Evolutionary conservation across 176 grass and related monocot genomes (phyloP).

Genomic region (Carex cristatella): DNA sequence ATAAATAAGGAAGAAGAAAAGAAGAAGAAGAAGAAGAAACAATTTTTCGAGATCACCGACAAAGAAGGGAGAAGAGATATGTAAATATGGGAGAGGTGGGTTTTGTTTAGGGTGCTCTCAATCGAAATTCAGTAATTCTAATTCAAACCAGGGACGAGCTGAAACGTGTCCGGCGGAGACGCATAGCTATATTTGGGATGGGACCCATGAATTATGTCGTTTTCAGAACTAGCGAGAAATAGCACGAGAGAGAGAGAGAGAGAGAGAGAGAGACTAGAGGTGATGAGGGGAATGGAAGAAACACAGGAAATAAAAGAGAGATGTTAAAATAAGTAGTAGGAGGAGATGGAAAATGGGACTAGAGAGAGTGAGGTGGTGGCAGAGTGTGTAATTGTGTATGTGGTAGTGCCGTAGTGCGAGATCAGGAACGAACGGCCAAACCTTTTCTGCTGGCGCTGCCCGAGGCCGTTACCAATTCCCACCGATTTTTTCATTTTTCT

Average conservation of each 20-base stretch:
- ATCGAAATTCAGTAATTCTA: neutral
- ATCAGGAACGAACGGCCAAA: slow-evolving; percentile 54
- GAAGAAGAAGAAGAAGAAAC: neutral
- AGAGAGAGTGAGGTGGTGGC: slow-evolving; percentile 1
- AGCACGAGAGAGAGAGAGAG: slow-evolving; percentile 19
- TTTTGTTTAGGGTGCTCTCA: slow-evolving; percentile 4
- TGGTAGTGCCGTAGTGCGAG: neutral
- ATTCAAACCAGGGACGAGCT: neutral
- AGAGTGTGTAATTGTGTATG: neutral
- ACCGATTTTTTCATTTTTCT: neutral
- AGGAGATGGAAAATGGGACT: neutral
- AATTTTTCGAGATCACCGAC: neutral
- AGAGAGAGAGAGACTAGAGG: neutral
- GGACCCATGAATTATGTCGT: slow-evolving; percentile 31
- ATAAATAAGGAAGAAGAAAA: neutral
- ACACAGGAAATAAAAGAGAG: neutral
- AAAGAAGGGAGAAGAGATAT: slow-evolving; percentile 25
- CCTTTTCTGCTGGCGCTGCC: slow-evolving; percentile 20
- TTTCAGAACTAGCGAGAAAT: slow-evolving; percentile 24
- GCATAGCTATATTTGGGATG: slow-evolving; percentile 7
- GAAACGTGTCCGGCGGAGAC: slow-evolving; percentile 22
- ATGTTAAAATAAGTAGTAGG: neutral
- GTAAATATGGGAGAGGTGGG: neutral
- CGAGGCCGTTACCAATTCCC: neutral
- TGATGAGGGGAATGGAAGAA: neutral